Base-by-base conservation (phyloP, 441 rosid species). In the Hura crepitans region DNA sequence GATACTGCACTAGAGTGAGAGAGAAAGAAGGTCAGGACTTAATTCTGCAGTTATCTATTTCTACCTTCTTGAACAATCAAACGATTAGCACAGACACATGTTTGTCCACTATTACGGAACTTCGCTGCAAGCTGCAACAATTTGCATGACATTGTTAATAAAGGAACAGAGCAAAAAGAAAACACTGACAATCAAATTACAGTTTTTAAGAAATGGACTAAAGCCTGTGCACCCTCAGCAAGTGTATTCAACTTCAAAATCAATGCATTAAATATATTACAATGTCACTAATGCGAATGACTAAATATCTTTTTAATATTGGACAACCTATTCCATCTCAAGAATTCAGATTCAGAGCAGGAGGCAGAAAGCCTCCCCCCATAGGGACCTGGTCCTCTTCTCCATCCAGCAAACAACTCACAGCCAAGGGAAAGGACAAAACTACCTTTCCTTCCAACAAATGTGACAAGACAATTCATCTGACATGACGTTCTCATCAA, bases 31-130 rank as follows among this genome's bases (percentile, higher is more conserved):
- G 1, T 8, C n/a, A 7, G 49, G 10, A 15, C 31, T 30, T 13
- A 58, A 17, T 46, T 65, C 28, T 17, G 27, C 25, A 14, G 37
- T 45, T 42, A 4, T 74, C 56, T 33, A 76, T 27, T 45, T 60
- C 63, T 86, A 96, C 99, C 99, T 84, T 96, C 98, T 86, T 96
- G 98, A 75, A 93, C 98, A 74, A 93, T 69, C 58, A 96, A 74
- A 84, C 98, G 86, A 73, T 96, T 96, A 28, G 96, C 93, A 71
- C 98, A 93, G 73, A 96, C 99, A 81, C 98, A 96, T 46, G 99
- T 96, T 83, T 93, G 97, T 72, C 99, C 97, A 81, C 90, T 89
- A 63, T 96, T 96, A 68, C 98, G 92, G 70, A 93, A 96, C 84
- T 92, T 92, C 0, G 98, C 92, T 28, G 87, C 98, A 85, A 96